These are phyloP conservation scores for Cyberlindnera samutprakarnensis DNA, from an alignment of 805 yeast species.

Conservation along the genomic window DNA sequence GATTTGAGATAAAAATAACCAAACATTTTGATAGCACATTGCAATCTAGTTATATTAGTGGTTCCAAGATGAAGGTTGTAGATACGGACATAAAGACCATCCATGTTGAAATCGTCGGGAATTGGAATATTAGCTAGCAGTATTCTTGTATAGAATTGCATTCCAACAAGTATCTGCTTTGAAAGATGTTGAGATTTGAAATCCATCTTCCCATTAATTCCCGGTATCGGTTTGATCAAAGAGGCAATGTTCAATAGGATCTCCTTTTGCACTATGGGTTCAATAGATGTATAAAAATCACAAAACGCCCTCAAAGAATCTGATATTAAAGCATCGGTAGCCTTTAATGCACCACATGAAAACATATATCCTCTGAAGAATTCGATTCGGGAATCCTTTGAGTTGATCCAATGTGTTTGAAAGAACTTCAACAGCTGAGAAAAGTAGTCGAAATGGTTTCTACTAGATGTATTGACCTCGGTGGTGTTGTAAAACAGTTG, in stretches of 20 bases:
- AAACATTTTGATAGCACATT: constrained; percentile 36
- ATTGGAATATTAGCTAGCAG: constrained; percentile 15
- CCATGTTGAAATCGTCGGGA: constrained; percentile 18
- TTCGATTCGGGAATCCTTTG: constrained; percentile 18
- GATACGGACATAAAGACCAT: constrained; percentile 36
- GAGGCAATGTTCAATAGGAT: constrained; percentile 21
- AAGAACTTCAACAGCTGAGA: constrained; percentile 19
- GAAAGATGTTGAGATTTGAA: constrained; percentile 9
- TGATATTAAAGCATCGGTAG: constrained; percentile 37
- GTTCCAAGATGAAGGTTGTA: constrained; percentile 53
- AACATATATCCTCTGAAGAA: constrained; percentile 52
- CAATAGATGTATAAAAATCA: constrained; percentile 18
- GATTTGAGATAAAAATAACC: constrained; percentile 26
- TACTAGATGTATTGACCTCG: constrained; percentile 10
- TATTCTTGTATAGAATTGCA: constrained; percentile 18
- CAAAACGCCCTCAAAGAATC: constrained; percentile 34
- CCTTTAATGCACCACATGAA: constrained; percentile 50
- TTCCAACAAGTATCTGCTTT: constrained; percentile 17
- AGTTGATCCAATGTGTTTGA: constrained; percentile 7
- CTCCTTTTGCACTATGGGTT: constrained; percentile 6
- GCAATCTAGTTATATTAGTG: constrained; percentile 29
- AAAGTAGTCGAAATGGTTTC: constrained; percentile 23
- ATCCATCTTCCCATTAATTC: constrained; percentile 1
- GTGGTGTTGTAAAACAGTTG: constrained; percentile 18
- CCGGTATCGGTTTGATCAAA: constrained; percentile 20